These are phyloP conservation scores for Lachancea waltii DNA, from an alignment of 805 yeast genomes.

Conservation along the genomic window DNA sequence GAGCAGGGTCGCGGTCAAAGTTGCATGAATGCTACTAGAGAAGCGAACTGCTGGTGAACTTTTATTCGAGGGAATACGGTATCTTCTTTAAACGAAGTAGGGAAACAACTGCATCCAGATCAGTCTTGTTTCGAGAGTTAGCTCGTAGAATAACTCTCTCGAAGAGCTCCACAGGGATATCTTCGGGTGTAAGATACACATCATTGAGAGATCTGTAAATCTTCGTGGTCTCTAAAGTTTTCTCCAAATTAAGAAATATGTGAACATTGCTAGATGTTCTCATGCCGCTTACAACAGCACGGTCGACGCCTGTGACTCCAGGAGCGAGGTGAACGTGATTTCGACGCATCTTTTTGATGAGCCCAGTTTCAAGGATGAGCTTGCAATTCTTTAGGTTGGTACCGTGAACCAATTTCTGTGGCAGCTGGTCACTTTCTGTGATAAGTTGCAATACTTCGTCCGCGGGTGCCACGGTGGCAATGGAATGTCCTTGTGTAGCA, in stretches of 20 bases:
- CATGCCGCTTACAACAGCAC: slow-evolving; percentile 64
- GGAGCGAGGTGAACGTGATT: slow-evolving; percentile 84
- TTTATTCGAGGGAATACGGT: neutral
- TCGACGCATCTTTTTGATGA: slow-evolving; percentile 62
- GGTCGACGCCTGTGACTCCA: slow-evolving; percentile 40
- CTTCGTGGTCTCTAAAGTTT: slow-evolving; percentile 32
- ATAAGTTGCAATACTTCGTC: slow-evolving; percentile 39
- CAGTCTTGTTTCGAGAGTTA: neutral
- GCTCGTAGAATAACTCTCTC: slow-evolving; percentile 20
- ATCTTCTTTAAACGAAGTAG: neutral
- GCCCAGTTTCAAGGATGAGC: slow-evolving; percentile 45
- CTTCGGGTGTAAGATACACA: slow-evolving; percentile 65
- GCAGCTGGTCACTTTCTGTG: slow-evolving; percentile 38
- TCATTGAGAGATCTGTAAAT: slow-evolving; percentile 66
- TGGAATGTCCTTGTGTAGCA: slow-evolving; percentile 91
- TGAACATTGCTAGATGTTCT: slow-evolving; percentile 48
- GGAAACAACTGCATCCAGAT: neutral
- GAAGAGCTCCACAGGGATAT: slow-evolving; percentile 28
- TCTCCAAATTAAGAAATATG: slow-evolving; percentile 54
- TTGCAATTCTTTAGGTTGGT: slow-evolving; percentile 49
- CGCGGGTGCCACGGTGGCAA: slow-evolving; percentile 37
- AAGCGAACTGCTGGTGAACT: too few relatives aligned
- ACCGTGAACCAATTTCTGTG: slow-evolving; percentile 66
- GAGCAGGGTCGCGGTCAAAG: too few relatives aligned
- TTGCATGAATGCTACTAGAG: too few relatives aligned